phyloP scores from a whole-genome alignment of 495 filamentous ascomycete species.

The Tuber brumale region DNA sequence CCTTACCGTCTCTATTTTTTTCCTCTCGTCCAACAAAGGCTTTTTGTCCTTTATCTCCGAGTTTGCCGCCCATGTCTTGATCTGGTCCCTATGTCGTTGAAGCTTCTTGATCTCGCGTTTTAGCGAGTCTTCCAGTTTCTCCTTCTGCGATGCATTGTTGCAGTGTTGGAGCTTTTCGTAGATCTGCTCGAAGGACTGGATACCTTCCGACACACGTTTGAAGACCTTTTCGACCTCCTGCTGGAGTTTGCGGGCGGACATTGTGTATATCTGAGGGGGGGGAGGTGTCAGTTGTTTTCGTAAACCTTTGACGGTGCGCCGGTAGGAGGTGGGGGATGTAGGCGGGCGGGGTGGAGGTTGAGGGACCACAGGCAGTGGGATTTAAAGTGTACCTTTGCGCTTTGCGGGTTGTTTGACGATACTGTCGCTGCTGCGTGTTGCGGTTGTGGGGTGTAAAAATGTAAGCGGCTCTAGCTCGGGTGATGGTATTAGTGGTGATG shows the following conservation, averaged over 20 bases:
- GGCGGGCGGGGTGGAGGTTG: slow-evolving; percentile 8
- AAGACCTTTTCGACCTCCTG: slow-evolving; percentile 98
- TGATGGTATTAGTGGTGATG: slow-evolving; percentile 1
- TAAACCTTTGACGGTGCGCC: slow-evolving; percentile 18
- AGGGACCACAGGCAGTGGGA: slow-evolving; percentile 3
- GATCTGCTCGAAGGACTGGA: slow-evolving; percentile 83
- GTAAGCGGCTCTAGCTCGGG: not conserved
- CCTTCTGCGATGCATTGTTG: slow-evolving; percentile 87
- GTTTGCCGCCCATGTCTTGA: slow-evolving; percentile 94
- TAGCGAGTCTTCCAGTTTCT: slow-evolving; percentile 93
- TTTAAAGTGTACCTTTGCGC: slow-evolving; percentile 2
- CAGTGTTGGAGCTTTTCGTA: slow-evolving; percentile 92
- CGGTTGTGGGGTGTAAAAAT: slow-evolving; percentile 1
- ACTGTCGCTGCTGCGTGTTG: slow-evolving; percentile 15
- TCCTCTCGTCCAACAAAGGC: slow-evolving; percentile 84
- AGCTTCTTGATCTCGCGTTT: slow-evolving; percentile 99
- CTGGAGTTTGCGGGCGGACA: slow-evolving; percentile 91
- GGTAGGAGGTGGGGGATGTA: slow-evolving; percentile 13
- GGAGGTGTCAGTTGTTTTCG: slow-evolving; percentile 19
- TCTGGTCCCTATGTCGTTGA: slow-evolving; percentile 91
- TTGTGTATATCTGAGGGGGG: slow-evolving; percentile 46
- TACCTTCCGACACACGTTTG: slow-evolving; percentile 90
- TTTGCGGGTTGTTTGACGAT: slow-evolving; percentile 14
- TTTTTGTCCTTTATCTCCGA: slow-evolving; percentile 99
- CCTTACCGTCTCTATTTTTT: slow-evolving; percentile 87